phyloP scores from a whole-genome alignment of 2,329 filamentous ascomycete species.

The Pseudopithomyces chartarum region DNA sequence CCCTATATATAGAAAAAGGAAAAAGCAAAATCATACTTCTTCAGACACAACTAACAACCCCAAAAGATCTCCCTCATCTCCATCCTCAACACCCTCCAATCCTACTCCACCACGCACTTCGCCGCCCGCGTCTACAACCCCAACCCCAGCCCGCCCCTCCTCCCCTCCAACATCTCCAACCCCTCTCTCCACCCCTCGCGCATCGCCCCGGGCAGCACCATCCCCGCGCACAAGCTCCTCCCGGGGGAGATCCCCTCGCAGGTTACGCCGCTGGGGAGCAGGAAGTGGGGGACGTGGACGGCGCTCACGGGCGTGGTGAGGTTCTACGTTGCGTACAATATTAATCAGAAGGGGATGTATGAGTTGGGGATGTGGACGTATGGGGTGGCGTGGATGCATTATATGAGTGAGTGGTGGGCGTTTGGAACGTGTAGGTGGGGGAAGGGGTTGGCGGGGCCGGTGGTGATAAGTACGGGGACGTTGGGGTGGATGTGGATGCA shows the following conservation, averaged over 20 bases:
- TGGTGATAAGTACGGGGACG: constrained; percentile 61
- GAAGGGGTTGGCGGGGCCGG: constrained; percentile 62
- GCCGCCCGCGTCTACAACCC: constrained; percentile 86
- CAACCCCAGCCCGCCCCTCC: constrained; percentile 49
- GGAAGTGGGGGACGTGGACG: constrained; percentile 89
- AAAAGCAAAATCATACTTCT: no score
- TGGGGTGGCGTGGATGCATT: constrained; percentile 76
- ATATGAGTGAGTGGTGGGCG: constrained; percentile 77
- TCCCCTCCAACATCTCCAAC: constrained; percentile 38
- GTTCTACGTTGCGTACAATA: constrained; percentile 82
- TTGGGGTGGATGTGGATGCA: constrained; percentile 69
- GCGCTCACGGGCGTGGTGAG: constrained; percentile 77
- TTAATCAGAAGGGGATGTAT: constrained; percentile 74
- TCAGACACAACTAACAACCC: background rate
- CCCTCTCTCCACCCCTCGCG: constrained; percentile 49
- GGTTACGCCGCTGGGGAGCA: constrained; percentile 75
- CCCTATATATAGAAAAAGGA: no score
- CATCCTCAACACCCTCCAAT: constrained; percentile 82
- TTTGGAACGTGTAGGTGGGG: constrained; percentile 76
- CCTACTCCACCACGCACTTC: constrained; percentile 78
- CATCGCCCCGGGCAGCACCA: constrained; percentile 46
- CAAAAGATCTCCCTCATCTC: constrained; percentile 79
- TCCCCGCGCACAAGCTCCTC: background rate
- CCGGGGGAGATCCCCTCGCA: constrained; percentile 43
- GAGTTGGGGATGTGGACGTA: constrained; percentile 84